These are phyloP conservation scores for Aspergillus hiratsukae DNA, from an alignment of 2,329 filamentous ascomycete genomes.

Conservation along the genomic window DNA sequence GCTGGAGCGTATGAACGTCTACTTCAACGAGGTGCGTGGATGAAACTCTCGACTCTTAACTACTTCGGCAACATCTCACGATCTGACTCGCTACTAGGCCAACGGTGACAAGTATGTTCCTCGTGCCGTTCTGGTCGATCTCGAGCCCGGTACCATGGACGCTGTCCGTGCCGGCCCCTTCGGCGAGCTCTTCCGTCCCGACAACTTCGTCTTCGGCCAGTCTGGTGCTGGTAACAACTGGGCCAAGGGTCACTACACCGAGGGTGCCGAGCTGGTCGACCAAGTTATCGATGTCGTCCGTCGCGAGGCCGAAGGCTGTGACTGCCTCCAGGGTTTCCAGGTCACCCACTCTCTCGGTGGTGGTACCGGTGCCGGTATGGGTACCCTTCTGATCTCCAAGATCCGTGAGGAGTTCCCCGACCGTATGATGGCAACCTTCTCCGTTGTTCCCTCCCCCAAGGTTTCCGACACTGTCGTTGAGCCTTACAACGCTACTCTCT, in stretches of 20 bases:
- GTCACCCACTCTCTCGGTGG: conserved; percentile 99
- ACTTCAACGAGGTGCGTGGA: conserved; percentile 78
- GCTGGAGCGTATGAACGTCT: conserved; percentile 99
- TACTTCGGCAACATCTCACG: neutral
- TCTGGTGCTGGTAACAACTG: conserved; percentile 99
- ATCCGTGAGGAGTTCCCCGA: conserved; percentile 99
- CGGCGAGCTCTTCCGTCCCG: conserved; percentile 97
- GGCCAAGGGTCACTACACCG: conserved; percentile 99
- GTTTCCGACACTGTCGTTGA: conserved; percentile 99
- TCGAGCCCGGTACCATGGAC: conserved; percentile 99
- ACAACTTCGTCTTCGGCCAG: conserved; percentile 99
- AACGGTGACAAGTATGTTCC: conserved; percentile 99
- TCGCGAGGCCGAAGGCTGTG: conserved; percentile 96
- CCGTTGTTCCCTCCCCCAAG: conserved; percentile 97
- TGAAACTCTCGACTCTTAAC: neutral
- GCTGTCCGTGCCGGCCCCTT: conserved; percentile 97
- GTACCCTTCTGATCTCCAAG: conserved; percentile 99
- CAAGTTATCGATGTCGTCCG: conserved; percentile 97
- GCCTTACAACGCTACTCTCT: conserved; percentile 99
- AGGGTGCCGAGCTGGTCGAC: conserved; percentile 98
- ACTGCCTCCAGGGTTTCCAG: conserved; percentile 99
- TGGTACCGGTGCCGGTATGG: conserved; percentile 99
- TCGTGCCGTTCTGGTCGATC: conserved; percentile 97
- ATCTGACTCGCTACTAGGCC: conserved; percentile 35
- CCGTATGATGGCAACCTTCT: conserved; percentile 99